Evolutionary conservation across 164 flowering plant species (phyloP), one percentile per base, ranked within the genome.

Genomic region (Euptelea pleiosperma): DNA sequence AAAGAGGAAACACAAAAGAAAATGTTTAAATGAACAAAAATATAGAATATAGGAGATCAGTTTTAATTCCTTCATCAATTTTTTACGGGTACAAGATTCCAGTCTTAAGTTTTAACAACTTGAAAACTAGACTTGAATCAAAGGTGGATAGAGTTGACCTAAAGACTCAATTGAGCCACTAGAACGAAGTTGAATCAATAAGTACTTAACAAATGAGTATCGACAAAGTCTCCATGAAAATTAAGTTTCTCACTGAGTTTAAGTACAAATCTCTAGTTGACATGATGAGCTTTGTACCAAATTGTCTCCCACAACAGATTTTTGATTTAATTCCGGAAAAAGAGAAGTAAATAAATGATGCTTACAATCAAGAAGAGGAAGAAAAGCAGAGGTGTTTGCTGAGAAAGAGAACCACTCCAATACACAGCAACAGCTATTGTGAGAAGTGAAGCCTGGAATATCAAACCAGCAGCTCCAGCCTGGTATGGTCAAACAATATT

Each of bases 391-490:
- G 98, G 94, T 8, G 70, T 74, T 57, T 75, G 70, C 64, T 57
- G 89, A 57, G 96, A 77, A 54, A 89, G 85, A 58, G 85, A 75
- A 59, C 96, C 83, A 71, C 83, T 87, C 87, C 83, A 82, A 63
- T 87, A 94, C 18, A 91, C 98, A 59, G 83, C 87, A 64, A 89
- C 96, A 55, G 99, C 96, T 16, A 77, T 8, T n/a, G 80, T 72
- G 52, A 94, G 91, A 72, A 94, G 86, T 51, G 84, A 80, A 55
- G 98, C 96, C 72, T 94, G 99, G 58, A 87, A 74, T 52, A 91
- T 68, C 60, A 94, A 66, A 46, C 98, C 99, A 59, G 63, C 85
- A 30, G 99, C 99, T 64, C 99, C 98, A 53, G 99, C 98, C 98
- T 94, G 83, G 65, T 30, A 61, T 14, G 64, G 10, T 15, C 37